Evolutionary conservation across 148 eudicot genomes (phyloP), one percentile per base, ranked within the genome.

Genomic region (Cornus controversa): DNA sequence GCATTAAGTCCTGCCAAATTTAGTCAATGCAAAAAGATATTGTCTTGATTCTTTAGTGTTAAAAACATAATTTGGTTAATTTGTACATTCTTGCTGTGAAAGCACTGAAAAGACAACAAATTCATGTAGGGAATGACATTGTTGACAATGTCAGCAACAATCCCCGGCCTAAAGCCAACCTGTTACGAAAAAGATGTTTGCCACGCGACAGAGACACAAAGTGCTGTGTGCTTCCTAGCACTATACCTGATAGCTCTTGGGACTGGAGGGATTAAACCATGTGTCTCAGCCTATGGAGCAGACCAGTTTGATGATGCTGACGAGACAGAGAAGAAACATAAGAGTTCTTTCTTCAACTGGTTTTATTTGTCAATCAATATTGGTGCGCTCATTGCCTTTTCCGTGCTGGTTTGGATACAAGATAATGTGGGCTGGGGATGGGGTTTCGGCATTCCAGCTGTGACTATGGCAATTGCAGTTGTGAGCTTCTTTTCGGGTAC

Each of bases 271-370:
- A 87, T 83, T 53, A 83, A 85, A 70, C 86, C 88, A 0, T 87
- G 88, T 64, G 90, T 85, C 78, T 80, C 88, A 25, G 71, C 88
- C 62, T 86, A 77, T 18, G 88, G 84, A 16, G 88, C 86, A 37
- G 84, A 86, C 73, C 86, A 86, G 72, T 87, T 87, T 31, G 90
- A 87, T 77, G 90, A 87, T 70, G 79, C 81, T 69, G 84, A 87
- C 69, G 82, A 81, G 20, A 42, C 42, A 0, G 88, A 87, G 80
- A 87, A 81, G 72, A 79, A 78, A 6, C 74, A 71, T 65, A 87
- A 87, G 50, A 81, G 86, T 70, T 87, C 88, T 28, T 82, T 87
- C 82, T 87, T 87, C 75, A 87, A 82, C 36, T 83, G 82, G 85
- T 86, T 83, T 66, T 86, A 86, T 58, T 80, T 82, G 8, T 77